Percentiles rank a stretch among this genome's conserved stretches.
These are phyloP conservation scores for Xylaria scruposa DNA, from an alignment of 495 filamentous ascomycete species.

Conservation along the genomic window DNA sequence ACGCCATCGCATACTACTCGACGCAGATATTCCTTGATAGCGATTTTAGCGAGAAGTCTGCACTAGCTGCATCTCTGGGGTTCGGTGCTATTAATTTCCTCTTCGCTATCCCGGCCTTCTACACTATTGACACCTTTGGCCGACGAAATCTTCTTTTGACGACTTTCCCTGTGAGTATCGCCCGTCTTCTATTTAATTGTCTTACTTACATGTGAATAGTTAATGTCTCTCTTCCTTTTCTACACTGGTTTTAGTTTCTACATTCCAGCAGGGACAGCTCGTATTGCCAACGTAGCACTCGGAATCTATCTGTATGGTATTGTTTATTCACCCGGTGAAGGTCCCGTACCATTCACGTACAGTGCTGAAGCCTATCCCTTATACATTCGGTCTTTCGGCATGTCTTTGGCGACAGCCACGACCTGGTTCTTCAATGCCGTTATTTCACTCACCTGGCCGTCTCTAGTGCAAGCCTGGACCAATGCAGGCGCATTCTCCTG, in stretches of 20 bases:
- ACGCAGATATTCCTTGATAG: constrained; percentile 68
- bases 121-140: constrained; percentile 85
- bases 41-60: constrained; percentile 59
- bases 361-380: constrained; percentile 81
- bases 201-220: constrained; percentile 29
- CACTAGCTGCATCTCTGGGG: constrained; percentile 73
- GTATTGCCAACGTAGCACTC: constrained; percentile 65
- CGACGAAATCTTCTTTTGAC: constrained; percentile 76
- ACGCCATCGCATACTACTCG: constrained; percentile 73
- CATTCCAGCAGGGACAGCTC: constrained; percentile 60
- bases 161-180: constrained; percentile 67
- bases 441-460: constrained; percentile 71
- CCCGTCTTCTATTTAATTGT: neutral
- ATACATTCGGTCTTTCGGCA: constrained; percentile 73
- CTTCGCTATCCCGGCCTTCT: constrained; percentile 78
- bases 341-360: constrained; percentile 85
- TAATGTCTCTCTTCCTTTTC: constrained; percentile 74
- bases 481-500: constrained; percentile 69
- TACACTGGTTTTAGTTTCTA: constrained; percentile 84
- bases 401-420: constrained; percentile 71
- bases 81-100: constrained; percentile 82
- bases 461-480: constrained; percentile 58
- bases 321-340: constrained; percentile 80
- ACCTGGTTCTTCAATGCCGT: constrained; percentile 75
- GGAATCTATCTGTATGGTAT: constrained; percentile 79